Conservation (phyloP, 805 yeast genomes). For the Wickerhamiella nectarea region DNA sequence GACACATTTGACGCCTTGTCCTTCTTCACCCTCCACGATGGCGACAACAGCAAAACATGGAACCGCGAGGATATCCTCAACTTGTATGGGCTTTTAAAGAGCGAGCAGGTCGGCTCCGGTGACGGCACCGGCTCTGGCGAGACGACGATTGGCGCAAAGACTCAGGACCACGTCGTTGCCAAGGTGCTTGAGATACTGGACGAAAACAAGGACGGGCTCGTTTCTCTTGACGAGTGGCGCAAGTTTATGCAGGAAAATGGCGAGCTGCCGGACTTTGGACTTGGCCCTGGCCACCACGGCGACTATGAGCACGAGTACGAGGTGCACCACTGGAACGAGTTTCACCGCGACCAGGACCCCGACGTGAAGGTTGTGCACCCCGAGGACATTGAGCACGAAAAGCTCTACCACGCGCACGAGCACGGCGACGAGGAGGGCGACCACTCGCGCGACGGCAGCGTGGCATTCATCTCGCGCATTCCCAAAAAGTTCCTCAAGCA, state of each 20-base stretch:
- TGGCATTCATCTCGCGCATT: conserved; percentile 15
- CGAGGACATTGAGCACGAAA: conserved; percentile 80
- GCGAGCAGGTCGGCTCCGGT: conserved; percentile 70
- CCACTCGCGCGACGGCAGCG: conserved; percentile 18
- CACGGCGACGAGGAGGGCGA: conserved; percentile 41
- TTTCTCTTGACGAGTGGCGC: conserved; percentile 59
- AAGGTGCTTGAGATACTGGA: conserved; percentile 51
- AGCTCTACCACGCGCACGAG: conserved; percentile 74
- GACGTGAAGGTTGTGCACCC: conserved; percentile 67
- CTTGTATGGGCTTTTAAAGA: conserved; percentile 66
- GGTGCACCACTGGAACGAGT: conserved; percentile 82
- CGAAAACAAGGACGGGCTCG: conserved; percentile 46
- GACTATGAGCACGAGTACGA: conserved; percentile 91
- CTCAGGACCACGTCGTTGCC: conserved; percentile 38
- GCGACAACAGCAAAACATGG: conserved; percentile 37
- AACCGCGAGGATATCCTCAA: conserved; percentile 58
- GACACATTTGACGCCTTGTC: conserved; percentile 59
- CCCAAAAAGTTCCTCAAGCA: conserved; percentile 19
- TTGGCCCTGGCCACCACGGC: conserved; percentile 88
- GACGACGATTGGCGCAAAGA: conserved; percentile 45
- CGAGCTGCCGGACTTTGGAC: conserved; percentile 78
- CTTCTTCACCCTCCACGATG: conserved; percentile 72
- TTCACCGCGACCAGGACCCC: conserved; percentile 52
- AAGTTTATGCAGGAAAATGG: conserved; percentile 48
- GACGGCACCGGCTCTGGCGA: conserved; percentile 78